Evolutionary conservation across 2,329 filamentous ascomycete species (phyloP), one percentile per base, ranked within the genome.

Genomic region (Fusarium sterilihyphosum): DNA sequence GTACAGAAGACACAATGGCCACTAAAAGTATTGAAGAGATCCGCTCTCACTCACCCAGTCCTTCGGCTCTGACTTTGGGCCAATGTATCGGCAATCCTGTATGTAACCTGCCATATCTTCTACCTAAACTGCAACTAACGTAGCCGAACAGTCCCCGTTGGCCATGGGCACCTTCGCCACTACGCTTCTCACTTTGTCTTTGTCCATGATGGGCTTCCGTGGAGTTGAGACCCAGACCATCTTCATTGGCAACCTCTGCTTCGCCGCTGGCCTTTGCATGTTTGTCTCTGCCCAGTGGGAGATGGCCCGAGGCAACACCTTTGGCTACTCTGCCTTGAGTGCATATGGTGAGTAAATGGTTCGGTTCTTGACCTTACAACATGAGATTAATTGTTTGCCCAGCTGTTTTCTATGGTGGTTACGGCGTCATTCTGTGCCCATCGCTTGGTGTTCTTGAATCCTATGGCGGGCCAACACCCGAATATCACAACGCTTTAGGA

Each of bases 111-210:
- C 18, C 26, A 3, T 49, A 3, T 22, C 8, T 4, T n/a, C 26
- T 17, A 6, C 5, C 5, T 8, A 20, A 8, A 40, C 13, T 8
- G 5, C 14, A 14, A 38, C 70, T 73, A 24, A 73, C 37, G 24
- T 29, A 22, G 5, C 13, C 16, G 10, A 2, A 22, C 8, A 74
- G 71, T 68, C 71, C 2, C 71, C 78, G 18, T 50, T 80, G 4
- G 79, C 79, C 5, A 80, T 80, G 78, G 79, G 78, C 7, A 78
- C 74, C 2, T 80, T 80, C 33, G 79, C 79, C 2, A 80, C 78
- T 8, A 79, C 79, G 0, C 63, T 80, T 1, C 61, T 79, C 7
- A 76, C 71, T 12, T 46, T 80, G 6, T 80, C 78, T 13, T 50
- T 80, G 18, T 68, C 76, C 4, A 78, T 80, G 78, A 80, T 80